Conservation (phyloP, 305 asterid genomes). For the Solanum hybrid region DNA sequence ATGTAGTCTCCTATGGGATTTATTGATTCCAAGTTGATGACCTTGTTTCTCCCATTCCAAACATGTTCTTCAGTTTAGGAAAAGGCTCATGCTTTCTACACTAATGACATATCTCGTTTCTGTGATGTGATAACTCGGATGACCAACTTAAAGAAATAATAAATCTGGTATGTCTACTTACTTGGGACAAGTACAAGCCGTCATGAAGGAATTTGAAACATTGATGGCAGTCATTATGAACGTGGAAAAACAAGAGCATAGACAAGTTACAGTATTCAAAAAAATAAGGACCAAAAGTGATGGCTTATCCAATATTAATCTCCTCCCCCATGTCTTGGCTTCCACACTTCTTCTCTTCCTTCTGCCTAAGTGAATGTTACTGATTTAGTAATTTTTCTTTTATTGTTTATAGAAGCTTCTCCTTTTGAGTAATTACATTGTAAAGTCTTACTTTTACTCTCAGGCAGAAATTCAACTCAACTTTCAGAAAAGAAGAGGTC, state of each 20-base stretch:
- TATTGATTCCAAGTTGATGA: neutral
- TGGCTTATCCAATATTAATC: neutral
- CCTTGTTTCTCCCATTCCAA: neutral
- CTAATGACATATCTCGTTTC: neutral
- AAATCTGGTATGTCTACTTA: neutral
- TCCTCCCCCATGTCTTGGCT: neutral
- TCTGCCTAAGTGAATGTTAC: neutral
- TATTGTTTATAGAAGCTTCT: neutral
- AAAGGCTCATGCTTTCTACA: neutral
- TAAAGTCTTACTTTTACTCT: constrained; percentile 10
- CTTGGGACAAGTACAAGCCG: neutral
- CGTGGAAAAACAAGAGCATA: neutral
- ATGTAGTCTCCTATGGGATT: neutral
- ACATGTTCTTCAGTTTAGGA: neutral
- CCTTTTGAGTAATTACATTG: neutral
- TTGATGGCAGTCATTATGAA: neutral
- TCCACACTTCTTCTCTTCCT: neutral
- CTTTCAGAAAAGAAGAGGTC: constrained; percentile 97
- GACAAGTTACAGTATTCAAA: neutral
- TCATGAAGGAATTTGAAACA: neutral
- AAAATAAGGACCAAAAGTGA: neutral
- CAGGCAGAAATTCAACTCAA: constrained; percentile 97
- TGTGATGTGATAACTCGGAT: neutral
- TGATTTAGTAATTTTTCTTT: neutral
- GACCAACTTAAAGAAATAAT: neutral